phyloP scores from a whole-genome alignment of 129 eudicot species.

The Ambrosia artemisiifolia region DNA sequence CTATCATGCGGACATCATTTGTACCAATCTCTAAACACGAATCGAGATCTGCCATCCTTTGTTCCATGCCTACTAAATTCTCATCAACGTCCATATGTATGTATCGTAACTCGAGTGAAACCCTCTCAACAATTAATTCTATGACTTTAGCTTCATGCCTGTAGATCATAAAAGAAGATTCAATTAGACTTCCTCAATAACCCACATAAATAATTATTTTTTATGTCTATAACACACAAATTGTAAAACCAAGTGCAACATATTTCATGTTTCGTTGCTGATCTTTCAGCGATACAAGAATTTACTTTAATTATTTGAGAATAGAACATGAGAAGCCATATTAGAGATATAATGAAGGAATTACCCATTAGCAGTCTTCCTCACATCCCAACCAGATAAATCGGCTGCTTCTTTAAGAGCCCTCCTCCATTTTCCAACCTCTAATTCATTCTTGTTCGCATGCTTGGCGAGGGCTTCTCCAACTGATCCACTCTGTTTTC shows the following conservation, averaged over 20 bases:
- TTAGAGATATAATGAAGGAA: too few species aligned
- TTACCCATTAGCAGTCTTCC: constrained; percentile 4
- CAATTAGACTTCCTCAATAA: neutral
- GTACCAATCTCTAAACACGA: constrained; percentile 6
- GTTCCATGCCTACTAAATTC: constrained; percentile 25
- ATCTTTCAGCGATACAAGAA: too few species aligned
- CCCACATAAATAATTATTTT: too few species aligned
- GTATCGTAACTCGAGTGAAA: neutral
- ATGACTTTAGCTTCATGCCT: neutral
- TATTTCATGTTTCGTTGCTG: too few species aligned
- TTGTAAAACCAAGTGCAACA: too few species aligned
- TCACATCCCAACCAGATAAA: neutral
- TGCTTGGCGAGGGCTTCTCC: neutral
- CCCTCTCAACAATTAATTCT: neutral
- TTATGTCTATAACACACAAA: too few species aligned
- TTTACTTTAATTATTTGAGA: too few species aligned
- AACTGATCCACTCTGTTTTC: neutral
- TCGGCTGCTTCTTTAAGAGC: neutral
- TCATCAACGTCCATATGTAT: neutral
- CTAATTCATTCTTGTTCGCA: neutral
- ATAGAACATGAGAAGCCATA: too few species aligned
- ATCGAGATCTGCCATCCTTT: neutral
- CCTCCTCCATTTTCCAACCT: too few species aligned
- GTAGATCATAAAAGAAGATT: neutral
- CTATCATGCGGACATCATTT: too few species aligned